Conservation (phyloP, 805 yeast species). For the Candida koratica region DNA sequence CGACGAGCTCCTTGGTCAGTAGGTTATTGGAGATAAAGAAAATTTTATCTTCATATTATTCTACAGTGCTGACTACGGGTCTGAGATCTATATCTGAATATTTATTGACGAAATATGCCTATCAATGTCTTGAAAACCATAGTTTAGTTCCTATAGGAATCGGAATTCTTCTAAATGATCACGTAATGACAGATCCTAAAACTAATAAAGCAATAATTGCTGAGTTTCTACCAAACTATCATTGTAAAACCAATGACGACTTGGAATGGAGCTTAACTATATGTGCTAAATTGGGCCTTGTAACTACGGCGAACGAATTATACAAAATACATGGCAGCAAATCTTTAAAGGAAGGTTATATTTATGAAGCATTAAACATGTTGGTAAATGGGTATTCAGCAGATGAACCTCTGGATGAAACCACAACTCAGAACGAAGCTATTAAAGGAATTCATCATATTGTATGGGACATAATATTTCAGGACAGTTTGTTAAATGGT, state of each 20-base stretch:
- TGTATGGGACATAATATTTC: conserved; percentile 60
- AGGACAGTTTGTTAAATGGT: conserved; percentile 51
- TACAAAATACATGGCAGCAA: conserved; percentile 48
- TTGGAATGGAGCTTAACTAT: conserved; percentile 73
- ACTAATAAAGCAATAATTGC: conserved; percentile 39
- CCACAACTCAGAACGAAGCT: too few relatives aligned
- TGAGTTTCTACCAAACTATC: conserved; percentile 56
- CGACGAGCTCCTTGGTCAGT: conserved; percentile 62
- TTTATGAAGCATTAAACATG: conserved; percentile 61
- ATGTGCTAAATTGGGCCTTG: conserved; percentile 62
- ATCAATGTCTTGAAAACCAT: conserved; percentile 49
- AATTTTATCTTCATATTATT: conserved; percentile 40
- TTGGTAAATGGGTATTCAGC: conserved; percentile 60
- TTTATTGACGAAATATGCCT: conserved; percentile 52
- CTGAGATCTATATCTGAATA: conserved; percentile 48
- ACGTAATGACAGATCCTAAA: conserved; percentile 43
- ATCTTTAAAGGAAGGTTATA: conserved; percentile 50
- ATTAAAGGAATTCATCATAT: conserved; percentile 46
- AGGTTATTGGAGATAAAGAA: conserved; percentile 64
- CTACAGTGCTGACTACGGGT: conserved; percentile 8
- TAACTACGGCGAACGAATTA: conserved; percentile 53
- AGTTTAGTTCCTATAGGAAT: conserved; percentile 63
- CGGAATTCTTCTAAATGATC: conserved; percentile 47
- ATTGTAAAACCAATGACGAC: conserved; percentile 67
- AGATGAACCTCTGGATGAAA: conserved; percentile 14